Evolutionary conservation across 345 rosid genomes (phyloP), one percentile per base, ranked within the genome.

Genomic region (Ceriops zippeliana): DNA sequence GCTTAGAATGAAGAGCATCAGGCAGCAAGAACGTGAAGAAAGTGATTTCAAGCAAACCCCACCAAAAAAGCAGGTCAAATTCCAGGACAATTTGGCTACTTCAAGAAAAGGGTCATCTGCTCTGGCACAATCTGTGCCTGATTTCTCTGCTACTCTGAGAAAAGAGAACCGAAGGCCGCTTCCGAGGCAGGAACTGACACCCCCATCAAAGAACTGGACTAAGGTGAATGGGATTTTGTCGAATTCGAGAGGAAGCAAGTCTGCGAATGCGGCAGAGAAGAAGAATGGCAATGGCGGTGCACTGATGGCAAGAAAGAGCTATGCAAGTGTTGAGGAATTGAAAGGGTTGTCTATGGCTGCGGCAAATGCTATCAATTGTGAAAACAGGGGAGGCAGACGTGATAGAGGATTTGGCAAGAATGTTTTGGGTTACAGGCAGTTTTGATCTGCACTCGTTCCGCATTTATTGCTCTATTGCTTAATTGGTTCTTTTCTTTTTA

Each of bases 111-210:
- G 83, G 66, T 51, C 74, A 32, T 80, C 89, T 53, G 67, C 82
- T 7, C 73, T 90, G 84, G 86, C 86, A 13, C 95, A 89, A 57
- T 91, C 98, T 0, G 91, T 93, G 68, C 96, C 96, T 31, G 89
- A 93, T 76, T 91, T 89, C 81, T 83, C 91, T 2, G 69, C 90
- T 1, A 66, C 83, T 58, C 66, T 91, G 74, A 81, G 88, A 16
- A 93, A 93, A 66, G 97, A 93, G 74, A 93, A 89, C 58, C 76
- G 93, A 37, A 86, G 82, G 60, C 98, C 97, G 3, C 64, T 75
- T 56, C 97, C 97, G 6, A 28, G 66, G 52, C 64, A 73, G 26
- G 87, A 85, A 34, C 52, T 82, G 72, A 84, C 97, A 3, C 89
- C 96, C 3, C 85, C 89, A 31, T 5, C 78, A 16, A 82, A 85